phyloP scores from a whole-genome alignment of 2,329 filamentous ascomycete species.

The Teratosphaeria gauchensis region DNA sequence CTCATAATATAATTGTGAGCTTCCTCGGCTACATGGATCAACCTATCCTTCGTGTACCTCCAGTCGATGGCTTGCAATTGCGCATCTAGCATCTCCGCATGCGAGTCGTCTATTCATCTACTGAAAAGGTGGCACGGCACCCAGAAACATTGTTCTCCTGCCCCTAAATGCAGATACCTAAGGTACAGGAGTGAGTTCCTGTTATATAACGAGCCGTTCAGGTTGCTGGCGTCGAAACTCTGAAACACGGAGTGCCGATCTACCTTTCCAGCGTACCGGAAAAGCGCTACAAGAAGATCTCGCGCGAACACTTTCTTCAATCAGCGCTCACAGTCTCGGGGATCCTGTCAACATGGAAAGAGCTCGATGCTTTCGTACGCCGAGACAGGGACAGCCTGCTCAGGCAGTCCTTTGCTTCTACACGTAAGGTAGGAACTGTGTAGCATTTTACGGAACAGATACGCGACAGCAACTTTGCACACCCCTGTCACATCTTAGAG shows the following conservation, averaged over 20 bases:
- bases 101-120: background rate
- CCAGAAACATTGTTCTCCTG: background rate
- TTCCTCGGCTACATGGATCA: background rate
- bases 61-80: background rate
- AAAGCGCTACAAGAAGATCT: background rate
- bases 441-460: background rate
- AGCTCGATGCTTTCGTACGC: background rate
- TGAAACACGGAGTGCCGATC: background rate
- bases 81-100: too few species aligned
- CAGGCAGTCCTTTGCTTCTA: background rate
- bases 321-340: background rate
- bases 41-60: background rate
- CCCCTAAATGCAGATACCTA: background rate
- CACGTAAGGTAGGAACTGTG: background rate
- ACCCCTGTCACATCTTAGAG: background rate
- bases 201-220: background rate
- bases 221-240: background rate
- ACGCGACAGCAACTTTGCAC: background rate
- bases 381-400: background rate
- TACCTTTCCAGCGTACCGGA: background rate
- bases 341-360: too few species aligned
- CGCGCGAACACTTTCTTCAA: background rate
- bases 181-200: too few species aligned
- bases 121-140: background rate
- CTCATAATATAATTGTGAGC: background rate